These are phyloP conservation scores for Salicornia ramosissima DNA, from an alignment of 148 eudicot species.

Conservation along the genomic window DNA sequence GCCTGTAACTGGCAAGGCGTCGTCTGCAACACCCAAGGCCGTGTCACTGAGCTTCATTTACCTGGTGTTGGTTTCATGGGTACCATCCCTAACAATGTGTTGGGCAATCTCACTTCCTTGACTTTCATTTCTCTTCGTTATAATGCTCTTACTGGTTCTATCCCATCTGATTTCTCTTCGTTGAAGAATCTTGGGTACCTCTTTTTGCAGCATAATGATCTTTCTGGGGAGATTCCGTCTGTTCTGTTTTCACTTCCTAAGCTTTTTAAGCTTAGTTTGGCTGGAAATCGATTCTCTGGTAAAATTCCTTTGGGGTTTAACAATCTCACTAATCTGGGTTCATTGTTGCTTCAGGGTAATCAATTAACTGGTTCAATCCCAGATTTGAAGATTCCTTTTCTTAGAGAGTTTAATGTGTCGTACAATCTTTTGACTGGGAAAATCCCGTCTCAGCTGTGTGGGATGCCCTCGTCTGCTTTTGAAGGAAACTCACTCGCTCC, in stretches of 20 bases:
- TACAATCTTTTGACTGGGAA: slow-evolving; percentile 48
- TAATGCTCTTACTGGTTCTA: slow-evolving; percentile 52
- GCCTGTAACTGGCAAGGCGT: slow-evolving; percentile 66
- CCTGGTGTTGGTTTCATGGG: slow-evolving; percentile 80
- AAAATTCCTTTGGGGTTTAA: slow-evolving; percentile 38
- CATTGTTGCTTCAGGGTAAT: slow-evolving; percentile 50
- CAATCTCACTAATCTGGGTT: slow-evolving; percentile 41
- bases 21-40: slow-evolving; percentile 26
- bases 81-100: slow-evolving; percentile 36
- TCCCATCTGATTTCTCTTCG: slow-evolving; percentile 46
- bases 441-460: slow-evolving; percentile 38
- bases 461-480: slow-evolving; percentile 41
- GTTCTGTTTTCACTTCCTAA: slow-evolving; percentile 32
- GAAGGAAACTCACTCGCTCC: slow-evolving; percentile 51
- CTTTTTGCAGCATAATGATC: slow-evolving; percentile 50
- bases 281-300: slow-evolving; percentile 60
- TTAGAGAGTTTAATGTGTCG: slow-evolving; percentile 52
- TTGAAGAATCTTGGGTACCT: slow-evolving; percentile 40
- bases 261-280: slow-evolving; percentile 45
- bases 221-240: slow-evolving; percentile 53
- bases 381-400: slow-evolving; percentile 34
- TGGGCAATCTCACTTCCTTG: slow-evolving; percentile 50
- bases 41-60: slow-evolving; percentile 56
- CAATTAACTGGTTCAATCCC: slow-evolving; percentile 52
- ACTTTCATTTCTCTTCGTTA: slow-evolving; percentile 57